Percentiles rank a stretch among this genome's conserved stretches.
Evolutionary conservation across 345 rosid genomes (phyloP).

Genomic region (Isatis tinctoria): DNA sequence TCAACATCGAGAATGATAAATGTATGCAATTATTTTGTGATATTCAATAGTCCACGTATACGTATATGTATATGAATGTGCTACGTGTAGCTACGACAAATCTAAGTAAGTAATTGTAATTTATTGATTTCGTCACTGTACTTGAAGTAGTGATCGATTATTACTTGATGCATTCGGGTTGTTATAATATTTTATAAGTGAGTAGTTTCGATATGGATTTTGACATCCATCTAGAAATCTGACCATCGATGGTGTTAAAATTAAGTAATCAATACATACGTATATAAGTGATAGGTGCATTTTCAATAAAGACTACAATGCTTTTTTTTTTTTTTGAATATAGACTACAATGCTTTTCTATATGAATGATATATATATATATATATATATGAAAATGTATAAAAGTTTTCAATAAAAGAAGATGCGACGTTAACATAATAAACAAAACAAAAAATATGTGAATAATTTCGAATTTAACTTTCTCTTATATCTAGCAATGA

Average conservation of each 20-base stretch:
- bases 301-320: too few species aligned
- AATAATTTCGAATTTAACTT: not conserved
- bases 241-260: not conserved
- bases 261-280: not conserved
- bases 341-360: not conserved
- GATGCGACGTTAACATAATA: not conserved
- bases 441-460: not conserved
- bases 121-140: not conserved
- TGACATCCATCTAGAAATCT: not conserved
- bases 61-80: constrained; percentile 1
- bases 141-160: constrained; percentile 1
- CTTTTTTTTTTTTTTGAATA: too few species aligned
- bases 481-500: not conserved
- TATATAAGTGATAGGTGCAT: not conserved
- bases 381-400: too few species aligned
- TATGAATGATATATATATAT: too few species aligned
- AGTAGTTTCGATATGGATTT: not conserved
- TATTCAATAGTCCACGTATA: constrained; percentile 12
- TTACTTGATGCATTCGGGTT: not conserved
- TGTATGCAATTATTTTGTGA: not conserved
- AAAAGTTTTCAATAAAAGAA: not conserved
- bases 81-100: constrained; percentile 1
- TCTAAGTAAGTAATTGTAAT: not conserved
- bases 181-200: not conserved
- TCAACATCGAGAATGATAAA: not conserved